A percentile compares a stretch with the other conserved stretches of the same genome.
Evolutionary conservation across 345 rosid species (phyloP).

Genomic region (Geranium brycei): DNA sequence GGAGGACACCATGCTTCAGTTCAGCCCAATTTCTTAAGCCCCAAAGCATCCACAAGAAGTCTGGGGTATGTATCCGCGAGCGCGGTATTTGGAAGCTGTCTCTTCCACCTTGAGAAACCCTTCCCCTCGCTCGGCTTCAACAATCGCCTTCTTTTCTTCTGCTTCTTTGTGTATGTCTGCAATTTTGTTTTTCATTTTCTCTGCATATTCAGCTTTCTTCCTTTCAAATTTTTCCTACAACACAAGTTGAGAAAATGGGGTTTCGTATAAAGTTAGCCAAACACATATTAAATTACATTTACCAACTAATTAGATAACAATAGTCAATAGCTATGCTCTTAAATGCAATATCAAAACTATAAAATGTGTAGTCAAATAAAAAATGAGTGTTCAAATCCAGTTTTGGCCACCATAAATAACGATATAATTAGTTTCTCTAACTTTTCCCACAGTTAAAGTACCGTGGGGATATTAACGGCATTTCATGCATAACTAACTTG

Average conservation of each 20-base stretch:
- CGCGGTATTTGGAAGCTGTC: conserved; percentile 33
- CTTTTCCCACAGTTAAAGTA: no score
- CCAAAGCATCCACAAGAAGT: conserved; percentile 31
- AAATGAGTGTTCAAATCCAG: no score
- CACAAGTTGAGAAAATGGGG: neutral
- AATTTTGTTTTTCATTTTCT: conserved; percentile 41
- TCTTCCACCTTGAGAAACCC: conserved; percentile 33
- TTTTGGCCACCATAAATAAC: no score
- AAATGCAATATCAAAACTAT: no score
- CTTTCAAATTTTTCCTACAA: conserved; percentile 42
- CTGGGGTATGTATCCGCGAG: conserved; percentile 32
- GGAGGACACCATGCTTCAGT: neutral
- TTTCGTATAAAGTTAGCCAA: no score
- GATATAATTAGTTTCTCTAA: no score
- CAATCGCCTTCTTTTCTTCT: conserved; percentile 48
- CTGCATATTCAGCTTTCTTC: conserved; percentile 46
- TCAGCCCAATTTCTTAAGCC: neutral
- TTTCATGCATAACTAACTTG: no score
- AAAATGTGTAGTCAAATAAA: no score
- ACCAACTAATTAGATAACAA: no score
- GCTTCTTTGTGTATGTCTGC: conserved; percentile 48
- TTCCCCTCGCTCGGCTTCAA: conserved; percentile 38
- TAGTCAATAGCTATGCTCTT: no score
- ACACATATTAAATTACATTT: no score
- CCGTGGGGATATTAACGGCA: no score